Percentiles rank a stretch among this genome's conserved stretches.
phyloP scores from a whole-genome alignment of 2,329 filamentous ascomycete genomes.

The Aspergillus alliaceus region DNA sequence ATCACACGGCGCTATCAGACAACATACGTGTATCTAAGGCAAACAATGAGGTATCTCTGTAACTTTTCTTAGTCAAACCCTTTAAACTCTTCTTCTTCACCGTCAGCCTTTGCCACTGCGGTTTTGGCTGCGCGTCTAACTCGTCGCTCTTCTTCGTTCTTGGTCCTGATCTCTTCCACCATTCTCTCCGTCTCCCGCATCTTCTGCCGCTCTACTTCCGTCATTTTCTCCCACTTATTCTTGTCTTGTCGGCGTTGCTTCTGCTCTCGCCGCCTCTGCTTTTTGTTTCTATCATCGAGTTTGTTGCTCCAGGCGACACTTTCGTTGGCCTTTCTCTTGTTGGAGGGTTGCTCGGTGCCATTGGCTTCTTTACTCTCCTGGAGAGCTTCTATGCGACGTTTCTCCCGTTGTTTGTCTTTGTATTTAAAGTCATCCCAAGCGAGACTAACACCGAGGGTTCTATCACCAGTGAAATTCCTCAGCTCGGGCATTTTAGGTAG shows the following conservation, averaged over 20 bases:
- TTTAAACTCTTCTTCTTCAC: constrained; percentile 51
- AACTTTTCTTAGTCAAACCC: constrained; percentile 51
- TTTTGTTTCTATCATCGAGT: constrained; percentile 63
- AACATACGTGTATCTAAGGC: not conserved
- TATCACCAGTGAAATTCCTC: constrained; percentile 69
- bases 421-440: constrained; percentile 70
- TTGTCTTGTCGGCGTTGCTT: constrained; percentile 64
- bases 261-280: constrained; percentile 63
- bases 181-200: constrained; percentile 64
- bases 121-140: constrained; percentile 19
- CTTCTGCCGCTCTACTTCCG: constrained; percentile 66
- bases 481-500: constrained; percentile 94
- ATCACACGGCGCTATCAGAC: not conserved
- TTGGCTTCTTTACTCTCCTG: constrained; percentile 46
- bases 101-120: constrained; percentile 15
- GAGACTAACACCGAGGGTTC: constrained; percentile 54
- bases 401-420: constrained; percentile 70
- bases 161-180: constrained; percentile 62
- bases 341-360: constrained; percentile 35
- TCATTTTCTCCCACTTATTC: constrained; percentile 64
- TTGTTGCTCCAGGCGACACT: constrained; percentile 73
- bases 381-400: constrained; percentile 60
- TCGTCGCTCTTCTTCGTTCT: constrained; percentile 46
- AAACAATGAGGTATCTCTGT: not conserved
- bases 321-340: constrained; percentile 59